Base-by-base conservation (phyloP, 2,329 filamentous ascomycete species). In the Verticillium albo-atrum region DNA sequence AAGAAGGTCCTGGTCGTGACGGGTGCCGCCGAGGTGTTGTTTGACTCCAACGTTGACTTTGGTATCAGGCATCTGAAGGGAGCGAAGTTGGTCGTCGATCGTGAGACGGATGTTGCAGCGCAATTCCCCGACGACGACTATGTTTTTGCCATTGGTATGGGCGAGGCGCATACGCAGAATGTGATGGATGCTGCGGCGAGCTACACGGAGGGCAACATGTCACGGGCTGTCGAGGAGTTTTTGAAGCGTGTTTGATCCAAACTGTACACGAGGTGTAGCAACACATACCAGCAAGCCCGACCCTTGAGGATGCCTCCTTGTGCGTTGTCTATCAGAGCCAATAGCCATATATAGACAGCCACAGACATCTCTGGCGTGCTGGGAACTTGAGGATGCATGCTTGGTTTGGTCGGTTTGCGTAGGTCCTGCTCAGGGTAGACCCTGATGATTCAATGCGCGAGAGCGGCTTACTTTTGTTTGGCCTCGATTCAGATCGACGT, bases 101-200 rank as follows among this genome's bases (percentile, higher is more conserved):
- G 17, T 17, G 12, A 15, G 27, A 53, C 34, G 4, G 57, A 58
- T 30, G 47, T 28, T 5, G 35, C 32, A 35, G 32, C 20, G 30
- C 42, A 9, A 12, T 20, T 59, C n/a, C 34, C 30, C 9, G 50
- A 47, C 26, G 54, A 35, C 6, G 50, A 42, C 9, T 34, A 42
- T n/a, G 56, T 61, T 27, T 55, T 58, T 20, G 62, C 54, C 12
- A 50, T 58, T 20, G 55, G 60, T 15, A 32, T 47, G 17, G 47
- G 47, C 4, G 62, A 63, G 53, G 56, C 54, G 17, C 62, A 61
- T 55, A 58, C 55, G 9, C 62, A 63, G 54, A 50, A 54, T 4
- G 60, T 30, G 3, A 17, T 63, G 9, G 62, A 63, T 52, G 53
- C 52, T 17, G 54, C 34, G 6, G 26, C 57, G 28, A 14, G 53